Evolutionary conservation across 805 yeast species (phyloP).

Genomic region (Teunomyces cretensis): DNA sequence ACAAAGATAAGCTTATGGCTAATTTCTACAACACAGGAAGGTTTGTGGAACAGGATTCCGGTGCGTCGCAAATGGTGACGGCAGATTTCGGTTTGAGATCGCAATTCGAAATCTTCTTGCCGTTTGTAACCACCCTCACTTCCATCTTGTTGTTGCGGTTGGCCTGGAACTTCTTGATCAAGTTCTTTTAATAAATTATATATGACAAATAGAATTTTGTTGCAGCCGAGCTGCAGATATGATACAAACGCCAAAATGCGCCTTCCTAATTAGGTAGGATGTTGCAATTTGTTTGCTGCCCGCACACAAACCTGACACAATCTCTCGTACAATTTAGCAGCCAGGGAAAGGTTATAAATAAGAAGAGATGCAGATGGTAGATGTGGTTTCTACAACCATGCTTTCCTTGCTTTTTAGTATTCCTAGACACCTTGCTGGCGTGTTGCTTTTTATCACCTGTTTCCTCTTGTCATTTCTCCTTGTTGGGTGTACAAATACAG

Average conservation of each 20-base stretch:
- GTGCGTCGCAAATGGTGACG: conserved; percentile 13
- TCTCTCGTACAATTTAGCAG: background rate
- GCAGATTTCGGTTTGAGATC: conserved; percentile 26
- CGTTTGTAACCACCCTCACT: conserved; percentile 7
- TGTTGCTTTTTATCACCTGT: background rate
- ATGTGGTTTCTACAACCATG: background rate
- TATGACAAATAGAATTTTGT: background rate
- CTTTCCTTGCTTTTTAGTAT: background rate
- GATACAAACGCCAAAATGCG: background rate
- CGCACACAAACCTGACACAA: background rate
- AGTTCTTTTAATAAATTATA: conserved; percentile 1
- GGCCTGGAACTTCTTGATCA: conserved; percentile 7
- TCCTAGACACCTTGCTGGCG: background rate
- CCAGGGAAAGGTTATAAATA: background rate
- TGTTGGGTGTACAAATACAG: conserved; percentile 50
- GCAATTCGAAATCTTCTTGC: conserved; percentile 13
- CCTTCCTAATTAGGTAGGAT: background rate
- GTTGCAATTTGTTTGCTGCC: background rate
- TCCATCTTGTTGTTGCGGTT: conserved; percentile 12
- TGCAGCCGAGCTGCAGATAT: background rate
- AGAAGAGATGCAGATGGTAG: background rate
- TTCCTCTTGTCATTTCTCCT: conserved; percentile 55
- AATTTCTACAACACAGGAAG: conserved; percentile 55
- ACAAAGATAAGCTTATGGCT: conserved; percentile 74
- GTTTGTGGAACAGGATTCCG: conserved; percentile 31